Base-by-base conservation (phyloP, 2,329 filamentous ascomycete species). In the Claviceps paspali region DNA sequence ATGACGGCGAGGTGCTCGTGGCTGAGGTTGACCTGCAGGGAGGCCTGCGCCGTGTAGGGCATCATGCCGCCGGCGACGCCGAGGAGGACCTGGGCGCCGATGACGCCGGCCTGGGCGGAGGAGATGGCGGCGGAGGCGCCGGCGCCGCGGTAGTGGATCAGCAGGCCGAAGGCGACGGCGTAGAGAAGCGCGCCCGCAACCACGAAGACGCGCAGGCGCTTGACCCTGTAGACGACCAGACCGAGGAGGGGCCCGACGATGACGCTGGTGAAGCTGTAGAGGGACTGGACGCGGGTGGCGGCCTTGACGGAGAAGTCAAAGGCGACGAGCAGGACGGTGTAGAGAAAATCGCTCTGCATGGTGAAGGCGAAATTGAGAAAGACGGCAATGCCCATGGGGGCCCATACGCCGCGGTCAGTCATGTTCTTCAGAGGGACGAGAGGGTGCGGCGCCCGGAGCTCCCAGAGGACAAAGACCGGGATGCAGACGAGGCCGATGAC, bases 41-140 rank as follows among this genome's bases (percentile, higher is more conserved):
- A 69, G 31, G 77, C 62, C 47, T 79, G 67, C 36, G 71, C 64
- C 35, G 64, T 65, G 32, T 78, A 69, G 38, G 71, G 67, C 5
- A 76, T 59, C n/a, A 69, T 61, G 8, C 72, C 72, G 4, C 70
- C 72, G 3, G 67, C 69, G 26, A 73, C 61, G 5, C 73, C 68
- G 41, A 79, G 66, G 41, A 78, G 63, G 33, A 78, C 63, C 49
- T 79, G 72, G 30, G 68, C 71, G 53, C 72, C 68, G 48, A 78
- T 53, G 11, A 79, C 59, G 49, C 70, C 68, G 3, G 66, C 58
- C 17, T 72, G 59, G 21, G 59, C 23, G 63, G 62, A 32, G 57
- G 60, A 31, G n/a, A 23, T 15, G n/a, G 64, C 58, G 33, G 69
- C 64, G 38, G 63, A n/a, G n/a, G n/a, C n/a, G n/a, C n/a, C 60